These are phyloP conservation scores for Crithidia acanthocephali DNA, from an alignment of 208 protist species.

Conservation along the genomic window DNA sequence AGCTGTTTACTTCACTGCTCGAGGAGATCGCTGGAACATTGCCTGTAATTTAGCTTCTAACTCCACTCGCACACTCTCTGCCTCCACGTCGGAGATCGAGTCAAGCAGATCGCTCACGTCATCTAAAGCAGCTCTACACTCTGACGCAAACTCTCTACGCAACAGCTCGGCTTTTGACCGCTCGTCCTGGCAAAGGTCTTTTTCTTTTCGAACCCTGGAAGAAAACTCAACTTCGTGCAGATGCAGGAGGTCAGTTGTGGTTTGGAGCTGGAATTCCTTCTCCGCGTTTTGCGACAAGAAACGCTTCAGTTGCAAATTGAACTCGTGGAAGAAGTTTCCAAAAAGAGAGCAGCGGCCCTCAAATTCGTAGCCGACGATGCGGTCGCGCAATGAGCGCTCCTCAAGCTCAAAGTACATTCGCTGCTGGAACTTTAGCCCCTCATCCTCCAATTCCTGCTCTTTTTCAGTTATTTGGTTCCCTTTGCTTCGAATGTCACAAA, in stretches of 20 bases:
- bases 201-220: constrained; percentile 16
- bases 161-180: constrained; percentile 5
- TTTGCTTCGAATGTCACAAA: neutral
- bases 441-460: neutral
- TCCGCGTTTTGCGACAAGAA: neutral
- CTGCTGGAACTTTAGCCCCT: neutral
- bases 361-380: constrained; percentile 2
- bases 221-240: constrained; percentile 27
- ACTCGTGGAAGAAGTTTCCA: neutral
- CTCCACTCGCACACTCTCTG: neutral
- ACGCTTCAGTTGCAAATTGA: neutral
- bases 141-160: constrained; percentile 11
- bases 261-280: neutral
- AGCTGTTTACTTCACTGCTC: neutral
- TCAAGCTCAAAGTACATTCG: constrained; percentile 7
- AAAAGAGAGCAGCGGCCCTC: constrained; percentile 6
- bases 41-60: constrained; percentile 21
- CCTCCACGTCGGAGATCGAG: constrained; percentile 4
- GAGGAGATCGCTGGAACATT: neutral
- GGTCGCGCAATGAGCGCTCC: constrained; percentile 7
- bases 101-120: constrained; percentile 16
- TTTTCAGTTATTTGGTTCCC: neutral
- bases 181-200: constrained; percentile 17
- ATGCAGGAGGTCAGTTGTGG: constrained; percentile 21
- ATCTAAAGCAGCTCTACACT: constrained; percentile 15